These are phyloP conservation scores for Claviceps paspali DNA, from an alignment of 2,329 filamentous ascomycete genomes.

Conservation along the genomic window DNA sequence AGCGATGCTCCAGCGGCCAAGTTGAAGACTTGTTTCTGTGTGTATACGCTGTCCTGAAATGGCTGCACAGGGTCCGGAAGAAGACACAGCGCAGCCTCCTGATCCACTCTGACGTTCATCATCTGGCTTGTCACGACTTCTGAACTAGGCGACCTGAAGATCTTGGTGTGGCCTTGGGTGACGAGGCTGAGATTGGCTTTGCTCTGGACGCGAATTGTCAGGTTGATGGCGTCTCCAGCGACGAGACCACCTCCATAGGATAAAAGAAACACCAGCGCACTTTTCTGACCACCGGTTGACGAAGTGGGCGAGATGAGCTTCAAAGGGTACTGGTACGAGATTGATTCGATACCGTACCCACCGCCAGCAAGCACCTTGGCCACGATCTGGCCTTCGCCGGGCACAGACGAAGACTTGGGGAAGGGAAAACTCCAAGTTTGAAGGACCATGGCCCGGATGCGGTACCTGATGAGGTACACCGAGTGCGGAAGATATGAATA, in stretches of 20 bases:
- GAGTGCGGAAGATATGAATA: not conserved
- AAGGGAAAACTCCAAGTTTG: constrained; percentile 40
- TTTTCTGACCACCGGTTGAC: constrained; percentile 45
- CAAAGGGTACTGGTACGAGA: constrained; percentile 85
- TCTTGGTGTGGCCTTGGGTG: constrained; percentile 77
- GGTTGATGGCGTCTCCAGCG: constrained; percentile 65
- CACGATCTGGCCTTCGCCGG: constrained; percentile 67
- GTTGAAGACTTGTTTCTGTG: constrained; percentile 68
- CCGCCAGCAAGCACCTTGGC: constrained; percentile 57
- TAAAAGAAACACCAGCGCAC: constrained; percentile 72
- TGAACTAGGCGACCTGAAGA: constrained; percentile 63
- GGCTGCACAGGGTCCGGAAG: constrained; percentile 90
- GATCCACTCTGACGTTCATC: constrained; percentile 34
- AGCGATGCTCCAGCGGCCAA: constrained; percentile 43
- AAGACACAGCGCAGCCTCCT: constrained; percentile 42
- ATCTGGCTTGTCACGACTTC: constrained; percentile 42
- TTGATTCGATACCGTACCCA: constrained; percentile 53
- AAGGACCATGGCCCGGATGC: constrained; percentile 7
- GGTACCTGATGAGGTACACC: not conserved
- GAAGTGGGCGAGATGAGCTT: constrained; percentile 72
- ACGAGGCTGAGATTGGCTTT: constrained; percentile 52
- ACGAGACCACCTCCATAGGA: constrained; percentile 93
- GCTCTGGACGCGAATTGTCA: constrained; percentile 50
- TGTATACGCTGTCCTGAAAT: constrained; percentile 69
- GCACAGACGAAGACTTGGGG: constrained; percentile 52